Percentiles rank a stretch among this genome's conserved stretches.
Conservation (phyloP, 1,139 yeast species). For the Blastobotrys aristatus region DNA sequence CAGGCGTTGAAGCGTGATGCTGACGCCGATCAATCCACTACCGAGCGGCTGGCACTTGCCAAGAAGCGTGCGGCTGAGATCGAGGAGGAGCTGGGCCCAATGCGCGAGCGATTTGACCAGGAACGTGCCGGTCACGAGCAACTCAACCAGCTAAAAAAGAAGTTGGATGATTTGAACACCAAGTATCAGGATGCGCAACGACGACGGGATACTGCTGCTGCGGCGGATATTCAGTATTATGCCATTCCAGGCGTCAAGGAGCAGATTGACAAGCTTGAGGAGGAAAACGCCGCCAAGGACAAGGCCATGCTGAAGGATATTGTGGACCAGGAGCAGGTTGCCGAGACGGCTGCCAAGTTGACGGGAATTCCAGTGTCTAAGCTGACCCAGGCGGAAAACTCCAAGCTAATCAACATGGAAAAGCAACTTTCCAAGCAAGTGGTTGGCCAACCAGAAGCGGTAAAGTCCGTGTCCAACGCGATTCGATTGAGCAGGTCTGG, state of each 20-base stretch:
- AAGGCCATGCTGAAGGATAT: conserved; percentile 76
- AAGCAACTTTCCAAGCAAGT: conserved; percentile 73
- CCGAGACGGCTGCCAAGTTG: conserved; percentile 94
- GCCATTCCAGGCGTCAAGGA: conserved; percentile 90
- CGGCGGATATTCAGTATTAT: conserved; percentile 91
- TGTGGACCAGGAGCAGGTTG: conserved; percentile 88
- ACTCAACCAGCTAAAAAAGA: conserved; percentile 80
- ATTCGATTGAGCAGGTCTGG: conserved; percentile 94
- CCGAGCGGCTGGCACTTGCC: conserved; percentile 78
- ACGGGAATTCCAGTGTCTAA: conserved; percentile 99
- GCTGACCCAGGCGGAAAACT: conserved; percentile 90
- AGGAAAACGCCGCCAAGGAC: conserved; percentile 63
- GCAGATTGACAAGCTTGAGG: conserved; percentile 70
- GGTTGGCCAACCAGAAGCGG: conserved; percentile 96
- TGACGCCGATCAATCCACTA: conserved; percentile 80
- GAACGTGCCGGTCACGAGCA: conserved; percentile 92
- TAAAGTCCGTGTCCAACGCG: conserved; percentile 92
- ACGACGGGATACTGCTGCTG: conserved; percentile 88
- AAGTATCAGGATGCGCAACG: conserved; percentile 97
- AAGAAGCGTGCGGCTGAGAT: conserved; percentile 73
- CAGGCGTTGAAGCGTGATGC: conserved; percentile 95
- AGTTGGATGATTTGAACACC: conserved; percentile 83
- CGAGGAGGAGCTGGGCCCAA: conserved; percentile 79
- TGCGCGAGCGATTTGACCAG: conserved; percentile 77
- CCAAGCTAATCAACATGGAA: conserved; percentile 93